Conservation (phyloP, 495 filamentous ascomycete species). For the Tuber microsphaerosporum region DNA sequence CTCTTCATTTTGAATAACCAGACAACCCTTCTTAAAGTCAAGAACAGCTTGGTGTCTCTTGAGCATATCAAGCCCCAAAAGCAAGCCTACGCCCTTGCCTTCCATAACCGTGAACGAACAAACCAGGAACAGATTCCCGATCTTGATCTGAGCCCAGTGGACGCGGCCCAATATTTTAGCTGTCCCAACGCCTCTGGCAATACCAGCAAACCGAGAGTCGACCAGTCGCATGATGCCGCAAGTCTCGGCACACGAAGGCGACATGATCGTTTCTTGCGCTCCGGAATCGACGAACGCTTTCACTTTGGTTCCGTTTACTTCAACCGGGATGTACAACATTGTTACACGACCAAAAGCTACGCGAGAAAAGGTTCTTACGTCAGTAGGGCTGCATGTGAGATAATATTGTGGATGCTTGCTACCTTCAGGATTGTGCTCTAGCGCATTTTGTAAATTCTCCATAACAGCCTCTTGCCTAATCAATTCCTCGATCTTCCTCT, state of each 20-base stretch:
- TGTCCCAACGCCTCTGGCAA: slow-evolving; percentile 87
- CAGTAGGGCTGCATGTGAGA: slow-evolving; percentile 15
- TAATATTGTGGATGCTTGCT: slow-evolving; percentile 32
- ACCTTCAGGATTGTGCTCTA: slow-evolving; percentile 97
- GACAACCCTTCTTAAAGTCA: slow-evolving; percentile 68
- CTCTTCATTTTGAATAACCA: slow-evolving; percentile 79
- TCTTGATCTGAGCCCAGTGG: slow-evolving; percentile 86
- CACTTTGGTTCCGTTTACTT: slow-evolving; percentile 83
- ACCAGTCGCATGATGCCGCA: slow-evolving; percentile 98
- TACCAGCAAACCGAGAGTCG: slow-evolving; percentile 81
- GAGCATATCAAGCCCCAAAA: slow-evolving; percentile 92
- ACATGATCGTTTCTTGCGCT: slow-evolving; percentile 98
- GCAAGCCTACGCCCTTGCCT: slow-evolving; percentile 91
- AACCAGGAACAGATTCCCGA: slow-evolving; percentile 76
- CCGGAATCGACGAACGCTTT: slow-evolving; percentile 98
- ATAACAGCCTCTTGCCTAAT: slow-evolving; percentile 88
- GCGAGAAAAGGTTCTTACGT: slow-evolving; percentile 11
- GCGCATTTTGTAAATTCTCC: slow-evolving; percentile 88
- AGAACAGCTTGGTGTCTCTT: slow-evolving; percentile 89
- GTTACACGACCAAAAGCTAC: slow-evolving; percentile 85
- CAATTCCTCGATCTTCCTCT: slow-evolving; percentile 90
- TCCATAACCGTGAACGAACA: slow-evolving; percentile 99
- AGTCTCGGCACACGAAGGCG: slow-evolving; percentile 75
- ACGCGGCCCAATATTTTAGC: slow-evolving; percentile 91
- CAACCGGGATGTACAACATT: slow-evolving; percentile 92